Evolutionary conservation across 1,139 yeast genomes (phyloP).

Genomic region (Blastobotrys serpentis): DNA sequence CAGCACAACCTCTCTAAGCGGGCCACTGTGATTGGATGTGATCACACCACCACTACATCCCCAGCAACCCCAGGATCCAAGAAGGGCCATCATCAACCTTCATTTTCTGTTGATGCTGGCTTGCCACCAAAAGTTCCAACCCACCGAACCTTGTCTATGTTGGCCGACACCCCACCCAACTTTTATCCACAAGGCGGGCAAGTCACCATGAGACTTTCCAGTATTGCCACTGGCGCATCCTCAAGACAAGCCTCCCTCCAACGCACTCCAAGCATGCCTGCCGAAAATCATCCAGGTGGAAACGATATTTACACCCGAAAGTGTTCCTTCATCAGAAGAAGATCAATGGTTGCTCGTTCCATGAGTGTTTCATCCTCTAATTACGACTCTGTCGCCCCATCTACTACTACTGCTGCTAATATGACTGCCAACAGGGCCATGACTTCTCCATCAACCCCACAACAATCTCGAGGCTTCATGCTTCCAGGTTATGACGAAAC

Average conservation of each 20-base stretch:
- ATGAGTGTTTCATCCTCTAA: conserved; percentile 5
- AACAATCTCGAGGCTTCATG: conserved; percentile 23
- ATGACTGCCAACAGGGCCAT: background rate
- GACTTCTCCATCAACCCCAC: background rate
- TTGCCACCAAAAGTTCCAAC: conserved; percentile 34
- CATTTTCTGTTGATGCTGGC: conserved; percentile 27
- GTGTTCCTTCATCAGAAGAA: conserved; percentile 23
- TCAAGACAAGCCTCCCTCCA: conserved; percentile 4
- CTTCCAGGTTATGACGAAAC: conserved; percentile 31
- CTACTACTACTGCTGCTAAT: conserved; percentile 14
- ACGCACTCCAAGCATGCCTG: conserved; percentile 7
- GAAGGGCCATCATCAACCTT: background rate
- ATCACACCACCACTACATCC: background rate
- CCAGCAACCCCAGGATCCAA: background rate
- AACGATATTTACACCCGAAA: conserved; percentile 29
- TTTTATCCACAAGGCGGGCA: background rate
- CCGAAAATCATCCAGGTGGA: conserved; percentile 5
- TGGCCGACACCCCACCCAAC: conserved; percentile 10
- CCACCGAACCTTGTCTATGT: conserved; percentile 23
- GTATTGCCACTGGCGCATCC: conserved; percentile 4
- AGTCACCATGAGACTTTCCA: conserved; percentile 2
- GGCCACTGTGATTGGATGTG: conserved; percentile 10
- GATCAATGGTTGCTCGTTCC: background rate
- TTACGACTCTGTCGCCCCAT: conserved; percentile 10
- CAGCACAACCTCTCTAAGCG: conserved; percentile 15